Conservation (phyloP, 2,329 filamentous ascomycete genomes). For the Pestalotiopsis sp. region DNA sequence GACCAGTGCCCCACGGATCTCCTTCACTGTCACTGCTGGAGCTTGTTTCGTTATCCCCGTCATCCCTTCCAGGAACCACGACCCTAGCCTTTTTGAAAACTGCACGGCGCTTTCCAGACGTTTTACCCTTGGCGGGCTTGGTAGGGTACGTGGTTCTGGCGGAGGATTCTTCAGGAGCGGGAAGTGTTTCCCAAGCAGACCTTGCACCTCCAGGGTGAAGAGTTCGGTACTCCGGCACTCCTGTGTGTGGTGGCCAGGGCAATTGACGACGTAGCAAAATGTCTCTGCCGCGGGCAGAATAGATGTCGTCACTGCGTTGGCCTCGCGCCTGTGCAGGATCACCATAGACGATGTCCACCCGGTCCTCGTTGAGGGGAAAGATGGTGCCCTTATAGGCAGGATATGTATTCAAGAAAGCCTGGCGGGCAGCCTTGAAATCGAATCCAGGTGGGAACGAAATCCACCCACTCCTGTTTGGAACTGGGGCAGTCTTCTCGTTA, state of each 20-base stretch:
- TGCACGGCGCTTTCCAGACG: background rate
- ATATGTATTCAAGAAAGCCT: constrained; percentile 14
- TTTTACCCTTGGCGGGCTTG: background rate
- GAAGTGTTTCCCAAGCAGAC: background rate
- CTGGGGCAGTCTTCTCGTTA: background rate
- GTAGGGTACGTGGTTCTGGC: background rate
- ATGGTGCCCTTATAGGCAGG: constrained; percentile 19
- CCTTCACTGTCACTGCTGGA: background rate
- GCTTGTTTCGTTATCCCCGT: background rate
- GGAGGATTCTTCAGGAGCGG: background rate
- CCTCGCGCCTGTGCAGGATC: constrained; percentile 11
- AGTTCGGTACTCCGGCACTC: background rate
- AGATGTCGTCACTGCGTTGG: constrained; percentile 13
- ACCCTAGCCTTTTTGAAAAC: background rate
- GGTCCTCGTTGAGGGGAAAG: constrained; percentile 16
- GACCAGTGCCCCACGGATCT: background rate
- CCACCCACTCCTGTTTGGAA: constrained; percentile 24
- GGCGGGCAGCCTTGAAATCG: constrained; percentile 16
- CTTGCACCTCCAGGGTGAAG: background rate
- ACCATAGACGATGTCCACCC: constrained; percentile 13
- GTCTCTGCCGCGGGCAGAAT: background rate
- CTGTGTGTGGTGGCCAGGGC: constrained; percentile 22
- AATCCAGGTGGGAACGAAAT: constrained; percentile 7
- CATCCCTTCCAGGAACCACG: background rate
- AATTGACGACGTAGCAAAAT: constrained; percentile 2